These are phyloP conservation scores for Friedmanniomyces simplex DNA, from an alignment of 495 filamentous ascomycete genomes.

Conservation along the genomic window DNA sequence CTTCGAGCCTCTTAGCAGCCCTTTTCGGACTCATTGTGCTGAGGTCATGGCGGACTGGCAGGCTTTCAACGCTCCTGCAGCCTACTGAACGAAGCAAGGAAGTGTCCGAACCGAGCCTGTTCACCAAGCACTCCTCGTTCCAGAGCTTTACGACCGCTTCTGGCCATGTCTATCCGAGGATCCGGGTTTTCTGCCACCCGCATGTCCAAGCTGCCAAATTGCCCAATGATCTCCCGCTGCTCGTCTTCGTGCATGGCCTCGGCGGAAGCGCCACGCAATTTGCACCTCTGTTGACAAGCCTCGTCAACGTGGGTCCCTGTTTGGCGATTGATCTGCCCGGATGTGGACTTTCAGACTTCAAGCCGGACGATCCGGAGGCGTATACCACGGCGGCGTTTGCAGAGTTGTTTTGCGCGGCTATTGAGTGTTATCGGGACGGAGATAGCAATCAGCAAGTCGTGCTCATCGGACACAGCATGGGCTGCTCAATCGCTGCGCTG, in stretches of 20 bases:
- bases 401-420: constrained; percentile 60
- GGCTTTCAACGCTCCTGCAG: neutral
- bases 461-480: constrained; percentile 80
- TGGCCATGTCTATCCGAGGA: constrained; percentile 56
- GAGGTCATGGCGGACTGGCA: neutral
- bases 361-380: constrained; percentile 47
- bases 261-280: constrained; percentile 87
- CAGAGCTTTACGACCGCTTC: constrained; percentile 45
- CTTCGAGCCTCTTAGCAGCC: neutral
- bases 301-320: constrained; percentile 78
- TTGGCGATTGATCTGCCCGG: constrained; percentile 85
- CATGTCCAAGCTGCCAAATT: constrained; percentile 74
- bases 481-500: constrained; percentile 64
- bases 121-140: constrained; percentile 65
- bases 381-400: constrained; percentile 68
- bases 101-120: constrained; percentile 33
- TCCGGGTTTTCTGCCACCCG: constrained; percentile 73
- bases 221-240: constrained; percentile 66
- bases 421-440: constrained; percentile 56
- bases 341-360: constrained; percentile 68
- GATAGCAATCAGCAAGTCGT: constrained; percentile 64
- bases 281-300: constrained; percentile 64
- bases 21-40: neutral
- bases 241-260: constrained; percentile 81
- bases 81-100: neutral